Base-by-base conservation (phyloP, 805 yeast species). In the Starmera dryadoides region DNA sequence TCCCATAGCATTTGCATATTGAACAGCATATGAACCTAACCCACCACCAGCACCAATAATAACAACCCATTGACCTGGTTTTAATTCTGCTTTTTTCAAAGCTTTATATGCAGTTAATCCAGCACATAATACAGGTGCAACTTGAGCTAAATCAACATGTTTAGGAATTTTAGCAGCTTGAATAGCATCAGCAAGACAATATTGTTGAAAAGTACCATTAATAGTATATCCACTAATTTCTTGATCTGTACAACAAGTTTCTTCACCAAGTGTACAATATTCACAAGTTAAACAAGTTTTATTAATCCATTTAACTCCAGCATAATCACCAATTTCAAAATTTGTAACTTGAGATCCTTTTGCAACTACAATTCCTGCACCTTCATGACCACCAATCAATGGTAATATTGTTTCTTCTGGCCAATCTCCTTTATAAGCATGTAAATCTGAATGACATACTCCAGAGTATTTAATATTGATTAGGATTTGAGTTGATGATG, bases 41-140 rank as follows among this genome's bases (percentile, higher is more conserved):
- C 85, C 86, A 52, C 86, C 83, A 49, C 77, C 83, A 37, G 84
- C 84, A 56, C 86, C 86, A 43, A 80, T 71, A 48, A 79, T 62
- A 45, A 80, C 77, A 37, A 79, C 77, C 81, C 82, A 79, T 47
- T 79, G 71, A 45, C 85, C 86, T 36, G 84, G 72, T 37, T 43
- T 53, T 49, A 78, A 65, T 35, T 71, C 70, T 29, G 89, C 81
- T 32, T 81, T 79, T 70, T 82, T 82, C 58, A 83, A 68, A 26
- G 89, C 93, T 69, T 82, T 83, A 77, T 84, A 83, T 39, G 80
- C 89, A 28, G 93, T 83, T 62, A 83, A 73, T 60, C 93, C 93
- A 19, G 91, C 93, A 66, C 93, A 83, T 52, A 84, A 73, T 53
- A 83, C 75, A 46, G 93, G 93, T 9, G 91, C 78, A 42, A 75